phyloP scores from a whole-genome alignment of 2,329 filamentous ascomycete species.

The Septoria petroselini region DNA sequence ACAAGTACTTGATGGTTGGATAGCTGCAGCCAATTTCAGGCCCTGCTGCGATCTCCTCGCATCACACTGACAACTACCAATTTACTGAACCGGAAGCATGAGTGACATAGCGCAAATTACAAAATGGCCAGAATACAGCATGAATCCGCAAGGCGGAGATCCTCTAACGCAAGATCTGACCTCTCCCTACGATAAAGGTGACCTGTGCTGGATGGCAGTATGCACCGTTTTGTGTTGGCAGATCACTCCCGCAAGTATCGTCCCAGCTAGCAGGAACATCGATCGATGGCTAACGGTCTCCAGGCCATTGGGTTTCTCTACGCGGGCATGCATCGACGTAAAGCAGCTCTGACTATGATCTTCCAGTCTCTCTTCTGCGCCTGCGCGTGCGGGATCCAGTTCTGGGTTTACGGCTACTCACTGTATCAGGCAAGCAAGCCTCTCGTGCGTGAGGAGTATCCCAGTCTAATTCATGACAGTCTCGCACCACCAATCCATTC shows the following conservation, averaged over 20 bases:
- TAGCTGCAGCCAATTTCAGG: too few relatives aligned
- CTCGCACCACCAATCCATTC: constrained; percentile 53
- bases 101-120: constrained; percentile 2
- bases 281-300: background rate
- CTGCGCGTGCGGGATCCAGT: constrained; percentile 1
- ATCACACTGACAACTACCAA: too few relatives aligned
- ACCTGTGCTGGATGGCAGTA: constrained; percentile 59
- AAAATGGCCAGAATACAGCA: background rate
- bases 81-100: background rate
- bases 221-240: constrained; percentile 62
- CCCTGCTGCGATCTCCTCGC: too few relatives aligned
- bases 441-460: constrained; percentile 43
- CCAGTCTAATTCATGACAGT: too few relatives aligned
- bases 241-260: constrained; percentile 52
- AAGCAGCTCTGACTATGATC: constrained; percentile 59
- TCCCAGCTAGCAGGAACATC: too few relatives aligned
- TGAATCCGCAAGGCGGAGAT: background rate
- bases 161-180: constrained; percentile 51
- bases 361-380: constrained; percentile 65
- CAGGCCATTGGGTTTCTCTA: constrained; percentile 61
- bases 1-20: too few relatives aligned
- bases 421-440: background rate
- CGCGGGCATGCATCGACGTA: constrained; percentile 60
- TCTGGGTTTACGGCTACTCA: constrained; percentile 4
- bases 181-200: constrained; percentile 48